Conservation (phyloP, 2,329 filamentous ascomycete genomes). For the Monosporascus sp. region DNA sequence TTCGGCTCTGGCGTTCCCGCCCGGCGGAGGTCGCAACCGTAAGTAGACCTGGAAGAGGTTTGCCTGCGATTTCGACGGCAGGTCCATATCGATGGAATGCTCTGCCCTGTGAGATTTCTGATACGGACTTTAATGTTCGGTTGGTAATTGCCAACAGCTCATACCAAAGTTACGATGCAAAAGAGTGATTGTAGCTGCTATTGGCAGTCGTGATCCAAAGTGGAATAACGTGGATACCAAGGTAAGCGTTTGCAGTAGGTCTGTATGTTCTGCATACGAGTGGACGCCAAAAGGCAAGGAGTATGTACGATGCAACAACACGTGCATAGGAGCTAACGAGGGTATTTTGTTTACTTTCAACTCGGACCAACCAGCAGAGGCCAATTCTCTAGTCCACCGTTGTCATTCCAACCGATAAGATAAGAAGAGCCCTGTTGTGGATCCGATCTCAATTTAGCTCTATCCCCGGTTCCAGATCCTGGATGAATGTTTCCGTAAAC, state of each 20-base stretch:
- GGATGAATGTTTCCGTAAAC: neutral
- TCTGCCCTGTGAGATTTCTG: neutral
- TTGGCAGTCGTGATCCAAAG: no score
- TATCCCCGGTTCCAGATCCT: neutral
- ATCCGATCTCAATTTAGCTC: neutral
- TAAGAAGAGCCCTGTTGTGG: neutral
- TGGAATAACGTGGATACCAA: no score
- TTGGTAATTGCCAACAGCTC: no score
- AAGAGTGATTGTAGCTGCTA: no score
- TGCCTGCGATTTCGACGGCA: slow-evolving; percentile 37
- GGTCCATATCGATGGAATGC: slow-evolving; percentile 31
- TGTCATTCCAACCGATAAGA: slow-evolving; percentile 1
- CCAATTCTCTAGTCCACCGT: neutral
- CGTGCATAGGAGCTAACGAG: neutral
- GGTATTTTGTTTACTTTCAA: neutral
- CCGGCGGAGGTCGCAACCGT: slow-evolving; percentile 66
- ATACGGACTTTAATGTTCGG: no score
- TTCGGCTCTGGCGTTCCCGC: slow-evolving; percentile 44
- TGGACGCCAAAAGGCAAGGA: no score
- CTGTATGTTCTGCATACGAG: no score
- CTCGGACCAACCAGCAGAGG: neutral
- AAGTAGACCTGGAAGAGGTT: slow-evolving; percentile 89
- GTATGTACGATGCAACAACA: neutral
- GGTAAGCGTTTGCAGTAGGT: no score
- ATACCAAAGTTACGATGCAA: no score